These are phyloP conservation scores for Spirogloea muscicola DNA, from an alignment of 139 green algal species.

Conservation along the genomic window DNA sequence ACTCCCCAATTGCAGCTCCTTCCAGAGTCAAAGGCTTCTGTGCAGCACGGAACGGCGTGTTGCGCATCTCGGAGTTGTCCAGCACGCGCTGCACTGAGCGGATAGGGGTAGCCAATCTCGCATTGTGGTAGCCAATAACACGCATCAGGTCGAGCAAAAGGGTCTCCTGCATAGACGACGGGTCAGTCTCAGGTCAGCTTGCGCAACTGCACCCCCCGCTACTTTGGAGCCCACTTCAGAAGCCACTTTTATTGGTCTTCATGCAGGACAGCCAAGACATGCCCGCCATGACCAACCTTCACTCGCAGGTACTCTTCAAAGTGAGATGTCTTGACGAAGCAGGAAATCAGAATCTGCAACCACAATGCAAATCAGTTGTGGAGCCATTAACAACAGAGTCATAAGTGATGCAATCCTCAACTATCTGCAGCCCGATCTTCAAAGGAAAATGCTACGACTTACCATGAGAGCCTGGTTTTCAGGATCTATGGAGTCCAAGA, in stretches of 20 bases:
- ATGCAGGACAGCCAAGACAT: no score
- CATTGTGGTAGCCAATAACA: slow-evolving; percentile 21
- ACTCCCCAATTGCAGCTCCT: no score
- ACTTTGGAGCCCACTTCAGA: no score
- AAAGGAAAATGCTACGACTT: no score
- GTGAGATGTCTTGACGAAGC: slow-evolving; percentile 35
- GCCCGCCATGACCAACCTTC: no score
- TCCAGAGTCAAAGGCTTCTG: no score
- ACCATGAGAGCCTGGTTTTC: slow-evolving; percentile 41
- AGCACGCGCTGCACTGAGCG: slow-evolving; percentile 4
- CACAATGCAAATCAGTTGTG: no score
- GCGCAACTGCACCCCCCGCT: no score
- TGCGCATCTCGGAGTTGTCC: slow-evolving; percentile 8
- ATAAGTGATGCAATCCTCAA: not conserved
- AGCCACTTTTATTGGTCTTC: no score
- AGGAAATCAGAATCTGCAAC: slow-evolving; percentile 36
- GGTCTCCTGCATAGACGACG: slow-evolving; percentile 14
- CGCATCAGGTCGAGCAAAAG: slow-evolving; percentile 28
- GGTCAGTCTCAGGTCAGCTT: no score
- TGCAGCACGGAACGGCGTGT: no score
- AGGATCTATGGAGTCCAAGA: slow-evolving; percentile 16
- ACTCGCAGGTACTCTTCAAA: slow-evolving; percentile 43
- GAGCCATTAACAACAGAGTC: not conserved
- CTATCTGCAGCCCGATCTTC: no score
- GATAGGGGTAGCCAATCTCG: slow-evolving; percentile 30